Percentiles rank a stretch among this genome's conserved stretches.
Evolutionary conservation across 306 rosid genomes (phyloP).

Genomic region (Dryas drummondii): DNA sequence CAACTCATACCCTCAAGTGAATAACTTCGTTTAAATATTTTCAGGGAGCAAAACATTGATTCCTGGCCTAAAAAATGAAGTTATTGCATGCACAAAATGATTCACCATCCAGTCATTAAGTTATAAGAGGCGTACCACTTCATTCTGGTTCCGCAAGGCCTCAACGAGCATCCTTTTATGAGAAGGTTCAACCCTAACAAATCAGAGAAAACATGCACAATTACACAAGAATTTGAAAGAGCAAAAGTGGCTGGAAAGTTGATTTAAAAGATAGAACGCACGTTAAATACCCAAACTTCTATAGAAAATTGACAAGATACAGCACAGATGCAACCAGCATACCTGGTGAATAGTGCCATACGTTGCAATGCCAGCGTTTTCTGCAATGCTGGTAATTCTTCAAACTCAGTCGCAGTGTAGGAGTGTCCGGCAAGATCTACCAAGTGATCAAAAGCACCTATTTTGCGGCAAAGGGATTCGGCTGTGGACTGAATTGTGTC

Average conservation of each 20-base stretch:
- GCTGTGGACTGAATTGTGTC: slow-evolving; percentile 75
- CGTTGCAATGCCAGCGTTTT: slow-evolving; percentile 87
- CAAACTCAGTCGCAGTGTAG: slow-evolving; percentile 93
- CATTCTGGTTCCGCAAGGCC: slow-evolving; percentile 92
- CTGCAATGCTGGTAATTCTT: slow-evolving; percentile 86
- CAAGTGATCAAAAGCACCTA: slow-evolving; percentile 88
- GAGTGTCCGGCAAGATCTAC: slow-evolving; percentile 78
- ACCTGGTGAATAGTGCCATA: slow-evolving; percentile 93
- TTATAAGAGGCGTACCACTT: slow-evolving; percentile 65
- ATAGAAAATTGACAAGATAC: not conserved
- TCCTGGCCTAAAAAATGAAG: not conserved
- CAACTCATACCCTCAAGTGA: not conserved
- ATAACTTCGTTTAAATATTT: not conserved
- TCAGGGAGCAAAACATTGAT: not conserved
- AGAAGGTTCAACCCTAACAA: slow-evolving; percentile 92
- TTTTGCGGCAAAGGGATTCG: slow-evolving; percentile 94
- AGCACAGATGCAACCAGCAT: slow-evolving; percentile 11
- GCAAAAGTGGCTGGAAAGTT: not conserved
- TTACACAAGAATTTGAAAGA: not conserved
- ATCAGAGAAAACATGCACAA: slow-evolving; percentile 18
- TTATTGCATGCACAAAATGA: not conserved
- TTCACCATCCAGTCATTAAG: not conserved
- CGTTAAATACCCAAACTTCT: slow-evolving; percentile 4
- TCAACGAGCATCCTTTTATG: slow-evolving; percentile 97
- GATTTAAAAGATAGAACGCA: not conserved